These are phyloP conservation scores for Spencermartinsiella ligniputridi DNA, from an alignment of 1,139 yeast species.

Conservation along the genomic window DNA sequence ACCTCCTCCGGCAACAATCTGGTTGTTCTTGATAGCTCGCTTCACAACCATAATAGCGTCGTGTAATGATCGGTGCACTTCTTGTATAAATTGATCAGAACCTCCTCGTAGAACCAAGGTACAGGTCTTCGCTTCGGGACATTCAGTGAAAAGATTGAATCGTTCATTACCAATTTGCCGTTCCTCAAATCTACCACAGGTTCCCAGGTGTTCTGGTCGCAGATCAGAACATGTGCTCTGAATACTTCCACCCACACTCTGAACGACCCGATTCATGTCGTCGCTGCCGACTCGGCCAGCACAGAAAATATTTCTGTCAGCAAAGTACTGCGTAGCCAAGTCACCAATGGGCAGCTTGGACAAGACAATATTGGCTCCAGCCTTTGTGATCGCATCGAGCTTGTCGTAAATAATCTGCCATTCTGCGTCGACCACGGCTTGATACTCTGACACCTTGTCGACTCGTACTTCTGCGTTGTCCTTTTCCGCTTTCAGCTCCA, in stretches of 20 bases:
- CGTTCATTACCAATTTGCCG: conserved; percentile 94
- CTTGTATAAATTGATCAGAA: conserved; percentile 97
- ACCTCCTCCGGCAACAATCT: conserved; percentile 97
- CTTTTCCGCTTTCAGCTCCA: conserved; percentile 95
- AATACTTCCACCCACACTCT: conserved; percentile 90
- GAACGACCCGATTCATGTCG: conserved; percentile 87
- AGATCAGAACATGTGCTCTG: conserved; percentile 90
- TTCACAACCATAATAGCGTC: conserved; percentile 99
- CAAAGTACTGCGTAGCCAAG: conserved; percentile 95
- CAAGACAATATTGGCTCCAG: conserved; percentile 90
- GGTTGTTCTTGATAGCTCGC: conserved; percentile 82
- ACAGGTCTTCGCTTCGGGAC: conserved; percentile 90
- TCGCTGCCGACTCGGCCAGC: conserved; percentile 91
- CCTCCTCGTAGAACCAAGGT: conserved; percentile 94
- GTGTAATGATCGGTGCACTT: conserved; percentile 93
- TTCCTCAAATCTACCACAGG: conserved; percentile 84
- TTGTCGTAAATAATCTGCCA: conserved; percentile 91
- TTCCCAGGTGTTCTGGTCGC: conserved; percentile 67
- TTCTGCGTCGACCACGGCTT: conserved; percentile 96
- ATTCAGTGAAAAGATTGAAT: conserved; percentile 86
- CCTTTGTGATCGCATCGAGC: conserved; percentile 70
- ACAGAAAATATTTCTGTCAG: conserved; percentile 93
- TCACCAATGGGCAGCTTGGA: conserved; percentile 97
- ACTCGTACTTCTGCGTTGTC: conserved; percentile 99
- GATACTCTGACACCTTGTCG: conserved; percentile 89